A percentile compares a stretch with the other conserved stretches of the same genome.
Conservation (phyloP, 371 early-diverging fungal genomes). For the Syncephalastrum monosporum region DNA sequence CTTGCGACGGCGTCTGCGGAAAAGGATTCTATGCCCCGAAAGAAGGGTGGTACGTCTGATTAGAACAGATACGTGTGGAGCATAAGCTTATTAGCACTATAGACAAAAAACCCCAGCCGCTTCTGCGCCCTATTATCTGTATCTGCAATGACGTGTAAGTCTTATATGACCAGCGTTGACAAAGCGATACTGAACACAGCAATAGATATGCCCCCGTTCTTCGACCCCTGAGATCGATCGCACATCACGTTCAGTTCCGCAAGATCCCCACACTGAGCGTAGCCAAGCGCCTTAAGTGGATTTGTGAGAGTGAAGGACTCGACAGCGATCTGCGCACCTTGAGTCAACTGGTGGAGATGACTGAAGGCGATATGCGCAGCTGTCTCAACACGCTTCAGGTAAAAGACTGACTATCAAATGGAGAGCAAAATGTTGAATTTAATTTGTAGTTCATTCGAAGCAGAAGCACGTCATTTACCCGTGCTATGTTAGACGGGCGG, state of each 20-base stretch:
- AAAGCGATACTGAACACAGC: background rate
- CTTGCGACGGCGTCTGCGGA: conserved; percentile 25
- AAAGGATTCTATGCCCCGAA: too few species aligned
- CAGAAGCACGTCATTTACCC: conserved; percentile 45
- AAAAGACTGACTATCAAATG: conserved; percentile 10
- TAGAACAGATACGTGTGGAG: too few species aligned
- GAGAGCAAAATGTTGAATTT: background rate
- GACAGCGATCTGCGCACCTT: conserved; percentile 75
- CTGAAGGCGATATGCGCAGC: conserved; percentile 85
- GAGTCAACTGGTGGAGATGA: conserved; percentile 69
- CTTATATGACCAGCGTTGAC: too few species aligned
- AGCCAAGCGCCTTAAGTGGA: conserved; percentile 73
- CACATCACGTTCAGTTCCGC: conserved; percentile 69
- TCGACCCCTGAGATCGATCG: conserved; percentile 78
- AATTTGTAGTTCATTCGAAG: conserved; percentile 37
- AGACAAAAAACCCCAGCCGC: conserved; percentile 32
- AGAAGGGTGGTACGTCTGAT: too few species aligned
- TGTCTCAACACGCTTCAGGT: conserved; percentile 91
- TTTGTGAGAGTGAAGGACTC: conserved; percentile 81
- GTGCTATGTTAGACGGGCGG: conserved; percentile 54
- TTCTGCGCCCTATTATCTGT: conserved; percentile 94
- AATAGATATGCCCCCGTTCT: conserved; percentile 83
- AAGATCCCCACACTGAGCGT: conserved; percentile 68
- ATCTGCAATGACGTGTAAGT: conserved; percentile 94
- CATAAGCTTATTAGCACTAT: too few species aligned